Conservation (phyloP, 495 filamentous ascomycete species). For the Talaromyces stipitatus region DNA sequence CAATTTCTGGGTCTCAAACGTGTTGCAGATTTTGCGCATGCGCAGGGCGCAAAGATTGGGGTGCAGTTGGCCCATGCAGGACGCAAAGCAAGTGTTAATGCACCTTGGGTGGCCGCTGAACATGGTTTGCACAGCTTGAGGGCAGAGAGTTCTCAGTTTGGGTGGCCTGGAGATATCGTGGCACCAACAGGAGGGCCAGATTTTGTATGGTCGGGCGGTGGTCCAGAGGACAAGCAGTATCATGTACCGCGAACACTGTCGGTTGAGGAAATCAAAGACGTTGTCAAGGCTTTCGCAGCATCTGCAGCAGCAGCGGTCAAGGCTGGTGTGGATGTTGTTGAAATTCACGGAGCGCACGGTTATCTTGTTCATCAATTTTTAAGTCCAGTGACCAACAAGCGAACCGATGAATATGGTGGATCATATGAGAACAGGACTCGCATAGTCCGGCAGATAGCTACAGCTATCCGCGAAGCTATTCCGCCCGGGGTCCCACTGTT, state of each 20-base stretch:
- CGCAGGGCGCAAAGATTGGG: conserved; percentile 58
- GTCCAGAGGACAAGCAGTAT: conserved; percentile 44
- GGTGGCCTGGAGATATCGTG: conserved; percentile 64
- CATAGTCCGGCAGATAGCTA: conserved; percentile 44
- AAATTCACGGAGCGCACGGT: conserved; percentile 58
- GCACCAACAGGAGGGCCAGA: conserved; percentile 45
- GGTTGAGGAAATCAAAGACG: conserved; percentile 49
- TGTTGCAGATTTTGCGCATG: conserved; percentile 51
- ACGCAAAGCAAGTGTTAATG: conserved; percentile 58
- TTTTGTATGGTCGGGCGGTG: conserved; percentile 37
- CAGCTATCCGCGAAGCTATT: conserved; percentile 48
- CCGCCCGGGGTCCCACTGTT: conserved; percentile 57
- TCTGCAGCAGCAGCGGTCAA: conserved; percentile 52
- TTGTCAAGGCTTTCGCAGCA: conserved; percentile 53
- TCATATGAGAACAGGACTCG: conserved; percentile 48
- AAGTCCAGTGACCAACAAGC: conserved; percentile 48
- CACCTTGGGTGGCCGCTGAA: conserved; percentile 48
- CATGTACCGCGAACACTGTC: conserved; percentile 45
- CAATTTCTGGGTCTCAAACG: conserved; percentile 59
- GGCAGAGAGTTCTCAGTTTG: conserved; percentile 44
- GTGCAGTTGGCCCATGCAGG: conserved; percentile 73
- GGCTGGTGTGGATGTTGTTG: conserved; percentile 60
- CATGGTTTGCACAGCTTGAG: conserved; percentile 28
- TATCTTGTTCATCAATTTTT: conserved; percentile 67
- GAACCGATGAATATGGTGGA: conserved; percentile 58